Base-by-base conservation (phyloP, 352 stramenopile genomes). In the Vaucheria bursata region DNA sequence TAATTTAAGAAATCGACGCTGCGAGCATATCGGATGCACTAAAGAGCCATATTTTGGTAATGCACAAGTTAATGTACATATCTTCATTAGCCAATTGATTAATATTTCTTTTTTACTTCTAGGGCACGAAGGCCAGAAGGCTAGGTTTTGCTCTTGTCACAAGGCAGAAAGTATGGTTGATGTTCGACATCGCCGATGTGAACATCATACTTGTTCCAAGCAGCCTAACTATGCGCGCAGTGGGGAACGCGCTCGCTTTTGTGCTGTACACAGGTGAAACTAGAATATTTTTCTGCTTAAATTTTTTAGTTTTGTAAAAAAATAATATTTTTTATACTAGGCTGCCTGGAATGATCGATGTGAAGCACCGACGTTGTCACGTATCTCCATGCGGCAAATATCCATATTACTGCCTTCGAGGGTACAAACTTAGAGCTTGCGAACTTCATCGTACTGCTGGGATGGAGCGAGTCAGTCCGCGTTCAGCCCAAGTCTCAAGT, bases 101-200 rank as follows among this genome's bases (percentile, higher is more conserved):
- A n/a, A n/a, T n/a, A n/a, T n/a, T n/a, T n/a, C n/a, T n/a, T n/a
- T n/a, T n/a, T n/a, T 59, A 12, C 12, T 25, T 59, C 12, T 25
- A 59, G 45, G 76, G 0, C 12, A 68, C 18, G 12, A 8, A 2
- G 76, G 76, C 7, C 39, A 50, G 5, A 81, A 79, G 4, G 64
- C 70, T 12, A 33, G 72, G 35, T 81, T 81, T 45, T 81, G 76
- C 70, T 81, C 70, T 34, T 39, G 67, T 53, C 76, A 81, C 52
- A 71, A 72, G 29, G 7, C 4, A 35, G 73, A 33, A 31, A 53
- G 40, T 1, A 81, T 81, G 76, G 76, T 81, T 25, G 71, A 81
- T 35, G 76, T 81, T 0, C 40, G 76, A 36, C 40, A 80, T 36
- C 75, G 69, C 38, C 71, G 32, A 37, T 81, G 76, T 50, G 71